These are phyloP conservation scores for Corchorus olitorius DNA, from an alignment of 345 rosid genomes.

Conservation along the genomic window DNA sequence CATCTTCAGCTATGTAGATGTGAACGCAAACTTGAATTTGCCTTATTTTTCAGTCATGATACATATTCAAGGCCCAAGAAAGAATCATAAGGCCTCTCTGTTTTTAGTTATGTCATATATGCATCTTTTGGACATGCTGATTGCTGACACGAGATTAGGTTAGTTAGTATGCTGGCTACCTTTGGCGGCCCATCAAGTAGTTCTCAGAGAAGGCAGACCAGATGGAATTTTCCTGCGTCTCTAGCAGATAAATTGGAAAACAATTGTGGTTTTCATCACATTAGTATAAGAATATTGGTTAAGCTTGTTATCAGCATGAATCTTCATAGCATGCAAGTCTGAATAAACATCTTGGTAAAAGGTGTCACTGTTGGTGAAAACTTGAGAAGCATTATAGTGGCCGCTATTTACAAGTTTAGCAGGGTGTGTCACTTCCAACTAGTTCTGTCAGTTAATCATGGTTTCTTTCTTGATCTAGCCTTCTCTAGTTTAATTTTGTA, in stretches of 20 bases:
- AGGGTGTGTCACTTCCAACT: not conserved
- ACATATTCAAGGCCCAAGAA: not conserved
- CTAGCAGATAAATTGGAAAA: not conserved
- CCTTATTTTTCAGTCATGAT: not conserved
- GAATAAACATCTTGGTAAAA: not conserved
- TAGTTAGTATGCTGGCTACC: not conserved
- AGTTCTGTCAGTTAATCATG: not conserved
- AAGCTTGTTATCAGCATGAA: not conserved
- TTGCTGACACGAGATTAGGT: not conserved
- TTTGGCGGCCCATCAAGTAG: not conserved
- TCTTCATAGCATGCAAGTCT: not conserved
- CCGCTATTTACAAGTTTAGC: not conserved
- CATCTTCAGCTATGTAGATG: conserved; percentile 1
- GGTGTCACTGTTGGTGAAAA: not conserved
- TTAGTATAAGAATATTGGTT: not conserved
- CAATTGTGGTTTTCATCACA: not conserved
- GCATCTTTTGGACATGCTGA: not conserved
- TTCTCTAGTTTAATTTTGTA: not conserved
- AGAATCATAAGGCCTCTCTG: not conserved
- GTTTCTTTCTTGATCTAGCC: not conserved
- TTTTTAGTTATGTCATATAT: not conserved
- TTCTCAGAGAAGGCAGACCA: not conserved
- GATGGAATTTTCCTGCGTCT: not conserved
- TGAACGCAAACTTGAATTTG: not conserved
- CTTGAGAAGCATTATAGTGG: not conserved